These are phyloP conservation scores for Podospora fimiseda DNA, from an alignment of 495 filamentous ascomycete species.

Conservation along the genomic window DNA sequence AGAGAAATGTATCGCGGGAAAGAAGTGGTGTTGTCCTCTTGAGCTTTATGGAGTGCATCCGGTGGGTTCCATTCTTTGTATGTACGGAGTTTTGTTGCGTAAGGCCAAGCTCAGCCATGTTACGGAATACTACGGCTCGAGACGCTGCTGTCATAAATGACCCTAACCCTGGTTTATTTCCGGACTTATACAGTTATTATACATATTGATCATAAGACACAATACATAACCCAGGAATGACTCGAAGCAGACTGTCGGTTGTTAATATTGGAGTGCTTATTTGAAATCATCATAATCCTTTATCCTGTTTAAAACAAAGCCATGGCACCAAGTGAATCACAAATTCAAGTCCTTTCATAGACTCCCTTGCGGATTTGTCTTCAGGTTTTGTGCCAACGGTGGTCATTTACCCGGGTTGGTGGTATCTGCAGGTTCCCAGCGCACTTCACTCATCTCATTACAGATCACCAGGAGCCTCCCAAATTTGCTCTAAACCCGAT, in stretches of 20 bases:
- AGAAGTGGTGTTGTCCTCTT: neutral
- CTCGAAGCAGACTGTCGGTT: neutral
- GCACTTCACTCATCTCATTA: constrained; percentile 19
- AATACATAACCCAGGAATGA: neutral
- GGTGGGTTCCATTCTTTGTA: neutral
- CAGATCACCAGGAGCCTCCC: constrained; percentile 20
- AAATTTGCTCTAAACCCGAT: constrained; percentile 16
- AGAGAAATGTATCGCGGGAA: neutral
- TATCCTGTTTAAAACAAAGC: neutral
- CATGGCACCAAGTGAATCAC: constrained; percentile 1
- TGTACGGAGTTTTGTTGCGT: neutral
- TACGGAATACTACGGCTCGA: neutral
- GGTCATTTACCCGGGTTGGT: constrained; percentile 8
- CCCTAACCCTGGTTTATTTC: neutral
- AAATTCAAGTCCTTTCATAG: neutral
- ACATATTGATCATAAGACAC: too few relatives aligned
- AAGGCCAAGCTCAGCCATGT: neutral
- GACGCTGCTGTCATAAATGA: neutral
- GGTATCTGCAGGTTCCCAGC: constrained; percentile 14
- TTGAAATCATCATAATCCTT: neutral
- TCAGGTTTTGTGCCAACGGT: constrained; percentile 1
- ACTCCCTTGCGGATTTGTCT: constrained; percentile 7
- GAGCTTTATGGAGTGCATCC: neutral
- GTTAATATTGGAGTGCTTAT: neutral
- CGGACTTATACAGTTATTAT: neutral